Percentiles rank a stretch among this genome's conserved stretches.
phyloP scores from a whole-genome alignment of 352 stramenopile genomes.

The Phytophthora pluvialis region DNA sequence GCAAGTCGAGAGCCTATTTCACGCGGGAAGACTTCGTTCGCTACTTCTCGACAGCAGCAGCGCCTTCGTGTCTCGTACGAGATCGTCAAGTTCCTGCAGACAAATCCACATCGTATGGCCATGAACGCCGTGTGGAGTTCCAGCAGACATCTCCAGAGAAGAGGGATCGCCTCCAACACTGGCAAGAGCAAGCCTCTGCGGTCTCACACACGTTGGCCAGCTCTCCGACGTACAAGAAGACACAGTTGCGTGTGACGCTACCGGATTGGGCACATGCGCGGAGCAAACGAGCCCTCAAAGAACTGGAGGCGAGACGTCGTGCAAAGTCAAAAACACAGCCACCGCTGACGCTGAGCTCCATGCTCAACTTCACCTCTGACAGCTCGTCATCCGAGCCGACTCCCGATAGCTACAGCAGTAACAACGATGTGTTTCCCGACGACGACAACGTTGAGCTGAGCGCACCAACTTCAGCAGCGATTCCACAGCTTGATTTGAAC shows the following conservation, averaged over 20 bases:
- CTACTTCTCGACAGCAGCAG: slow-evolving; percentile 39
- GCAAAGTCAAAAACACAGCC: slow-evolving; percentile 16
- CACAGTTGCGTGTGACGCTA: slow-evolving; percentile 37
- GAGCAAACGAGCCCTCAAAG: slow-evolving; percentile 70
- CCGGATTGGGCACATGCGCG: slow-evolving; percentile 69
- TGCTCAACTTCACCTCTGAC: slow-evolving; percentile 24
- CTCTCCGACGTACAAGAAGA: slow-evolving; percentile 25
- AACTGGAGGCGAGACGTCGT: slow-evolving; percentile 47
- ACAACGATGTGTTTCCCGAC: slow-evolving; percentile 24
- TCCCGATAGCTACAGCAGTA: slow-evolving; percentile 9
- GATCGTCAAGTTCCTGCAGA: neutral
- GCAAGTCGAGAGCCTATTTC: slow-evolving; percentile 58
- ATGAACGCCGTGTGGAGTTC: slow-evolving; percentile 10
- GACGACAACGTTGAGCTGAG: slow-evolving; percentile 15
- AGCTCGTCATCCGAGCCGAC: slow-evolving; percentile 22
- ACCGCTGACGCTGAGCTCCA: slow-evolving; percentile 31
- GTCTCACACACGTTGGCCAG: slow-evolving; percentile 17
- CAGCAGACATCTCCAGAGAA: slow-evolving; percentile 20
- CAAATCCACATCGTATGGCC: neutral
- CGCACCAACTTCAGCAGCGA: neutral
- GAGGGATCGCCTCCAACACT: slow-evolving; percentile 19
- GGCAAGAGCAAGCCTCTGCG: slow-evolving; percentile 17
- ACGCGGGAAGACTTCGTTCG: slow-evolving; percentile 60
- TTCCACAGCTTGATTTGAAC: slow-evolving; percentile 20
- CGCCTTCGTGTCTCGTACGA: neutral